These are phyloP conservation scores for Boletus rubropictus DNA, from an alignment of 768 basidiomycete species.

Conservation along the genomic window DNA sequence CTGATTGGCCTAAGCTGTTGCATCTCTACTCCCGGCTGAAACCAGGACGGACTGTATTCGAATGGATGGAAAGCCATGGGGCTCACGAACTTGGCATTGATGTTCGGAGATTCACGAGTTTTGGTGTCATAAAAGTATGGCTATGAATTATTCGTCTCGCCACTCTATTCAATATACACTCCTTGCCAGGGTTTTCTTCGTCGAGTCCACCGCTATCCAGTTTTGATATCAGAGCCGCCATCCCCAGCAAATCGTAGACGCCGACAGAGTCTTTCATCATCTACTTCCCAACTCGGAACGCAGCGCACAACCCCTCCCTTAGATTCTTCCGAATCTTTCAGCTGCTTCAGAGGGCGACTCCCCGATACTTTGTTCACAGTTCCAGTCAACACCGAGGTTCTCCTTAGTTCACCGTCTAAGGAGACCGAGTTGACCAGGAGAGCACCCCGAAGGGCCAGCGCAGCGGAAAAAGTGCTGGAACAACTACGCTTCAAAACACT, in stretches of 20 bases:
- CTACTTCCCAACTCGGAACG: constrained; percentile 8
- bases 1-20: constrained; percentile 85
- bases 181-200: constrained; percentile 74
- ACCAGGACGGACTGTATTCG: constrained; percentile 74
- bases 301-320: constrained; percentile 7
- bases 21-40: constrained; percentile 82
- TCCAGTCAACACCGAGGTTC: constrained; percentile 17
- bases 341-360: constrained; percentile 19
- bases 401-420: constrained; percentile 24
- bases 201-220: constrained; percentile 89
- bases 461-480: constrained; percentile 64
- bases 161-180: not conserved
- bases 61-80: constrained; percentile 81
- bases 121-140: constrained; percentile 91
- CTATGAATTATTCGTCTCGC: not conserved
- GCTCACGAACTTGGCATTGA: constrained; percentile 77
- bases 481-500: constrained; percentile 54
- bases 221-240: constrained; percentile 47
- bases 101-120: constrained; percentile 89
- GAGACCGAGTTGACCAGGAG: constrained; percentile 31
- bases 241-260: constrained; percentile 22
- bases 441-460: constrained; percentile 49
- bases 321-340: constrained; percentile 12
- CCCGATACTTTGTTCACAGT: constrained; percentile 19
- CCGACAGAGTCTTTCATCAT: constrained; percentile 27